Base-by-base conservation (phyloP, 306 rosid genomes). In the Fagus crenata region DNA sequence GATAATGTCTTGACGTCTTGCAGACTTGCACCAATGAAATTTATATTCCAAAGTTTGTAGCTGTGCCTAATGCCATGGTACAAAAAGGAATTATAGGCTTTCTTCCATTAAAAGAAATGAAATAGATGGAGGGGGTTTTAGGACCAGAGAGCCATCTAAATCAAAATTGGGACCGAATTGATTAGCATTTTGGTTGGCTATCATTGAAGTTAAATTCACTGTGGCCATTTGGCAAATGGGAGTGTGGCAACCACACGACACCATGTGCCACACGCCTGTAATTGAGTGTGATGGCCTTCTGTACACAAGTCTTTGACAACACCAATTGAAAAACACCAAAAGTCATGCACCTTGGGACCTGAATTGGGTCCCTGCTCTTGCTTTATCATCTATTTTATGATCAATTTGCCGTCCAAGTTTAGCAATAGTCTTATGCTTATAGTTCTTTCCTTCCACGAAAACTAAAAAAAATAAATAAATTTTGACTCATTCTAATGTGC, bases 211-310 rank as follows among this genome's bases (percentile, higher is more conserved):
- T 85, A 76, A 74, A 76, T 36, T 70, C 40, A 51, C 68, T 53
- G 15, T 79, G 49, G 53, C 71, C 58, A 12, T 69, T 46, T 43
- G 53, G 61, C 1, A 65, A 7, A 75, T 11, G 42, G 63, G 55
- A n/a, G 80, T 78, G 85, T 84, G 83, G 55, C 46, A 35, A 4
- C 77, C 88, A 82, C 86, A 64, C 82, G 82, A 81, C 4, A 7
- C 73, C 81, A 58, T 86, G 87, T 71, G 79, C 58, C 28, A 33
- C 71, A 13, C 28, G 0, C 8, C 40, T 59, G 56, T 37, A 35
- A 39, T 37, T 32, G 5, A 9, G 56, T 49, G 12, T 56, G 36
- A 71, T 53, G 43, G 51, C 33, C 22, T 5, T 39, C 73, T 76
- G 31, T 53, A 3, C 42, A 37, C 31, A 1, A 17, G 75, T 68